phyloP scores from a whole-genome alignment of 2,329 filamentous ascomycete species.

The Ophiostoma quercus region DNA sequence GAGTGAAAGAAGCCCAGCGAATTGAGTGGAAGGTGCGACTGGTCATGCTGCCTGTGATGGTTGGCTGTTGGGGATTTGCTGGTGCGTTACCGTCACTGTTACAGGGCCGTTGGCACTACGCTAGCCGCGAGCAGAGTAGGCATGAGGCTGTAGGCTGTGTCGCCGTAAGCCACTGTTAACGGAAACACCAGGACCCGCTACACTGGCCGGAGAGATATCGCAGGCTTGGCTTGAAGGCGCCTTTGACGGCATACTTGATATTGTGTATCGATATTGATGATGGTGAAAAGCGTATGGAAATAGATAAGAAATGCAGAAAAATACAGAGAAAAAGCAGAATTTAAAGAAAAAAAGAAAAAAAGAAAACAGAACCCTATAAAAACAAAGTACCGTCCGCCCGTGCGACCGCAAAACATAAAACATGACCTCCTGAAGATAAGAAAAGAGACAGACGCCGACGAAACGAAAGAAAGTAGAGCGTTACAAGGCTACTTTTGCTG shows the following conservation, averaged over 20 bases:
- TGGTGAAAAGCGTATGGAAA: neutral
- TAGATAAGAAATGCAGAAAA: neutral
- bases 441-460: neutral
- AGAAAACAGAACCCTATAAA: neutral
- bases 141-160: neutral
- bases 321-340: neutral
- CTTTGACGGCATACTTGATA: neutral
- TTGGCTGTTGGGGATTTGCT: neutral
- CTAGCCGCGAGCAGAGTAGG: neutral
- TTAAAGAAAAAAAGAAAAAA: neutral
- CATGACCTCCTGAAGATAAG: neutral
- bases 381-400: neutral
- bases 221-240: neutral
- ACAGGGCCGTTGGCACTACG: neutral
- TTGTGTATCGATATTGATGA: neutral
- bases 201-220: neutral
- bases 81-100: neutral
- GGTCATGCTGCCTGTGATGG: neutral
- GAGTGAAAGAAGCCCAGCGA: conserved; percentile 21
- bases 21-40: conserved; percentile 20
- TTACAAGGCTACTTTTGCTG: neutral
- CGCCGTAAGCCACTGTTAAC: neutral
- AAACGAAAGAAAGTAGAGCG: neutral
- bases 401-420: neutral
- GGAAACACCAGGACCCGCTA: neutral